A percentile compares a stretch with the other conserved stretches of the same genome.
These are phyloP conservation scores for Pascua sp. DNA, from an alignment of 1,284 basidiomycete genomes.

Conservation along the genomic window DNA sequence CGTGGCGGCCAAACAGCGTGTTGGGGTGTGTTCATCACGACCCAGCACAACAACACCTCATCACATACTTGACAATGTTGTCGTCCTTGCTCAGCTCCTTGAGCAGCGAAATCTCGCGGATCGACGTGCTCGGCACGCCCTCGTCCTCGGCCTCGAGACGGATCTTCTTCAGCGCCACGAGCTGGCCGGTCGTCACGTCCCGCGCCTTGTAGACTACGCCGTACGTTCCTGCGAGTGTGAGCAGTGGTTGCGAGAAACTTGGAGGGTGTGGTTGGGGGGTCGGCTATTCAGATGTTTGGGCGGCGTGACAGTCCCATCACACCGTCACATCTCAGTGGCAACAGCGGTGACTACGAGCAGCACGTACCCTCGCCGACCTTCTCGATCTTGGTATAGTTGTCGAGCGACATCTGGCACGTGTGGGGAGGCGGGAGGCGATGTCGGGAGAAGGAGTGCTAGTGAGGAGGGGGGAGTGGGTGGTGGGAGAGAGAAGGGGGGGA, in stretches of 20 bases:
- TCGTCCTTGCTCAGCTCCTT: slow-evolving; percentile 91
- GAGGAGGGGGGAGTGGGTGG: too few relatives aligned
- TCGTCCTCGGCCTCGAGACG: slow-evolving; percentile 90
- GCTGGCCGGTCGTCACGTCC: slow-evolving; percentile 68
- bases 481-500: too few relatives aligned
- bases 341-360: not conserved
- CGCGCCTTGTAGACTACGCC: slow-evolving; percentile 96
- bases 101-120: slow-evolving; percentile 91
- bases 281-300: not conserved
- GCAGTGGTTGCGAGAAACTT: not conserved
- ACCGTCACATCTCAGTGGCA: not conserved
- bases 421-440: too few relatives aligned
- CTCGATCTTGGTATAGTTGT: slow-evolving; percentile 66
- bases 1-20: not conserved
- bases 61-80: slow-evolving; percentile 71
- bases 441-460: too few relatives aligned
- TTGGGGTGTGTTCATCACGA: not conserved
- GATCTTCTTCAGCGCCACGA: slow-evolving; percentile 96
- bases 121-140: slow-evolving; percentile 94
- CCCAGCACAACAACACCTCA: not conserved
- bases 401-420: slow-evolving; percentile 35
- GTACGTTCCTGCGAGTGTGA: slow-evolving; percentile 72
- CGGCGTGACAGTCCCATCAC: not conserved
- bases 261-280: not conserved
- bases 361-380: slow-evolving; percentile 64